phyloP scores from a whole-genome alignment of 1,284 basidiomycete species.

The Rhodotorula sp. region DNA sequence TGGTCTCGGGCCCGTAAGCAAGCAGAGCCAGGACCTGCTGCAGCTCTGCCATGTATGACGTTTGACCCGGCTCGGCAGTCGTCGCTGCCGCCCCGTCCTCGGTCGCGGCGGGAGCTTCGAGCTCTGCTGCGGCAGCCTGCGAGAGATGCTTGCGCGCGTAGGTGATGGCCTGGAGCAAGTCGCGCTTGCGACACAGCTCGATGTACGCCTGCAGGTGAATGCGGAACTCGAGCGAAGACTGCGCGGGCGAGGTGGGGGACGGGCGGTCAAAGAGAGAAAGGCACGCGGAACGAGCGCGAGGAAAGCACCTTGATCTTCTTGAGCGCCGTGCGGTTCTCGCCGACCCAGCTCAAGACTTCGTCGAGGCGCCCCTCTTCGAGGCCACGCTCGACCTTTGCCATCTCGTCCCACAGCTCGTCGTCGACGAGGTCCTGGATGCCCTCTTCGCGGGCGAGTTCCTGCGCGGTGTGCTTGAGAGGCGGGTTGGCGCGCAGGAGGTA shows the following conservation, averaged over 20 bases:
- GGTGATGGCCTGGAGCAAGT: slow-evolving; percentile 72
- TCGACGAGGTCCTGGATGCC: slow-evolving; percentile 79
- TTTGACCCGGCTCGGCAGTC: too few relatives aligned
- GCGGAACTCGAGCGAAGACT: slow-evolving; percentile 95
- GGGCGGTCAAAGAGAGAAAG: background rate
- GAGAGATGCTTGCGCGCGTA: slow-evolving; percentile 82
- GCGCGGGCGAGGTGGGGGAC: slow-evolving; percentile 3
- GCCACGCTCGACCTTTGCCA: slow-evolving; percentile 85
- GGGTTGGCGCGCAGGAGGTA: slow-evolving; percentile 76
- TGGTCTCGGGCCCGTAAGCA: slow-evolving; percentile 67
- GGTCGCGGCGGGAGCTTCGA: background rate
- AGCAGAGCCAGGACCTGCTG: slow-evolving; percentile 74
- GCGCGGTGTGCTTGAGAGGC: slow-evolving; percentile 62
- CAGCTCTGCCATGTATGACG: slow-evolving; percentile 66
- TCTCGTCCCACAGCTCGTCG: slow-evolving; percentile 61
- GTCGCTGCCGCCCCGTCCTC: background rate
- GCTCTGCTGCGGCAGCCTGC: slow-evolving; percentile 62
- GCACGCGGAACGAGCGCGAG: too few relatives aligned
- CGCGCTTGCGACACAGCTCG: slow-evolving; percentile 75
- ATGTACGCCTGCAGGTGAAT: slow-evolving; percentile 95
- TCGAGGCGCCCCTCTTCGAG: slow-evolving; percentile 71
- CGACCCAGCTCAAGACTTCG: slow-evolving; percentile 91
- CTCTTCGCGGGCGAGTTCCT: slow-evolving; percentile 66
- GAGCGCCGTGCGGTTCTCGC: slow-evolving; percentile 88
- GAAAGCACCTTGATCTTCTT: slow-evolving; percentile 78